Base-by-base conservation (phyloP, 2,329 filamentous ascomycete genomes). In the Cordyceps tenuipes region DNA sequence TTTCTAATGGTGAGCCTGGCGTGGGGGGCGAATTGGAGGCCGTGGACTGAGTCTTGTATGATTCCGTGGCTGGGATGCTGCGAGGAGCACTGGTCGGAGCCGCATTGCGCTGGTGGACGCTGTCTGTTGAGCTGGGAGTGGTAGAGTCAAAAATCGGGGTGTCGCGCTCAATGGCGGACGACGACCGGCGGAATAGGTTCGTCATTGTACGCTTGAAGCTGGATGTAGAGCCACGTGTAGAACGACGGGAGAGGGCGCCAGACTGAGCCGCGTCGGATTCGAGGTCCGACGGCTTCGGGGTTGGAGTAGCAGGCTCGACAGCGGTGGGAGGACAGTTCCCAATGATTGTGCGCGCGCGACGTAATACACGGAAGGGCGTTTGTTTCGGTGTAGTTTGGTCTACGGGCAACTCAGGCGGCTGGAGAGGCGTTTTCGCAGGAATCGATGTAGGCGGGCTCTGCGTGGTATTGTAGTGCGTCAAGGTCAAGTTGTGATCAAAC, bases 21-120 rank as follows among this genome's bases (percentile, higher is more conserved):
- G 80, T 82, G 2, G 79, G 78, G 5, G 80, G 79, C 8, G 78
- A 77, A 63, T 76, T 78, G 19, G 78, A 78, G 51, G 78, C 77
- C 62, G 75, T 78, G n/a, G 78, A 78, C 55, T 76, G 77, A 21
- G 75, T 78, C 13, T 76, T 77, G 46, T 71, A 72, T 19, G 76
- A 74, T n/a, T 36, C 39, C 26, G 56, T 29, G 5, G 48, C 56
- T 29, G 60, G 60, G n/a, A 62, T 62, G 29, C 51, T 50, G 21
- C 61, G 61, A 23, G 61, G 56, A 36, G 50, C 78, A 77, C 55
- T 75, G 74, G 64, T 76, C 72, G 71, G 71, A 12, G 67, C 62
- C 54, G 62, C 63, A 57, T 70, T 69, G 54, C 71, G 64, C 41
- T 69, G 69, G 5, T 12, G n/a, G 19, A 68, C 62, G 2, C 65